phyloP scores from a whole-genome alignment of 2,329 filamentous ascomycete genomes.

The Fusarium napiforme region DNA sequence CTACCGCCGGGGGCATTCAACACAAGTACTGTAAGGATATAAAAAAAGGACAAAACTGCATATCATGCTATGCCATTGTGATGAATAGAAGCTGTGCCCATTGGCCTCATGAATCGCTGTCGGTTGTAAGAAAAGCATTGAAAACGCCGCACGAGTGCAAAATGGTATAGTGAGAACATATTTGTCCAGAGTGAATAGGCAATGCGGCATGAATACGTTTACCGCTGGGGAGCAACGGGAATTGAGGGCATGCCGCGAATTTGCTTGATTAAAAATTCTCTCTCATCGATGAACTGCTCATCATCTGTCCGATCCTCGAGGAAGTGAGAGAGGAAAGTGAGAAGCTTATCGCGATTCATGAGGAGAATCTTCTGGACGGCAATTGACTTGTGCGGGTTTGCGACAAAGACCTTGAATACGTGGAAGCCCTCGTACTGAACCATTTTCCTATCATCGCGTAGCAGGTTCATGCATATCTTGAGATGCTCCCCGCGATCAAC shows the following conservation, averaged over 20 bases:
- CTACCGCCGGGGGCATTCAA: conserved; percentile 8
- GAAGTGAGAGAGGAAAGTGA: conserved; percentile 90
- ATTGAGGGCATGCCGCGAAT: conserved; percentile 76
- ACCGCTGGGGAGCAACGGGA: conserved; percentile 64
- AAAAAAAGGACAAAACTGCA: conserved; percentile 15
- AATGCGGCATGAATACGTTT: conserved; percentile 10
- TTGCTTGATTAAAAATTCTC: conserved; percentile 95
- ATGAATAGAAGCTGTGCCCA: conserved; percentile 18
- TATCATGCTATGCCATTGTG: conserved; percentile 24
- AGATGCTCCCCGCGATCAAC: conserved; percentile 95
- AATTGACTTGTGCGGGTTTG: conserved; percentile 97
- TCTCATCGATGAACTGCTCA: conserved; percentile 98
- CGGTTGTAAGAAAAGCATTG: conserved; percentile 10
- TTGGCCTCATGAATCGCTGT: conserved; percentile 15
- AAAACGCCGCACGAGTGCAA: conserved; percentile 25
- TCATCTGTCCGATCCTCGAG: conserved; percentile 95
- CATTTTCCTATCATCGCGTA: conserved; percentile 97
- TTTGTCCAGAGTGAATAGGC: neutral
- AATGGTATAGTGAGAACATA: conserved; percentile 15
- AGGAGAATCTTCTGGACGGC: conserved; percentile 95
- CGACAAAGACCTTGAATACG: conserved; percentile 99
- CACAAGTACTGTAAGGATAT: conserved; percentile 18
- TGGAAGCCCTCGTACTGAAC: conserved; percentile 99
- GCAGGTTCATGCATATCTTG: conserved; percentile 97
- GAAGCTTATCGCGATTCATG: conserved; percentile 92